phyloP scores from a whole-genome alignment of 805 yeast species.

The Wickerhamomyces queroliae region DNA sequence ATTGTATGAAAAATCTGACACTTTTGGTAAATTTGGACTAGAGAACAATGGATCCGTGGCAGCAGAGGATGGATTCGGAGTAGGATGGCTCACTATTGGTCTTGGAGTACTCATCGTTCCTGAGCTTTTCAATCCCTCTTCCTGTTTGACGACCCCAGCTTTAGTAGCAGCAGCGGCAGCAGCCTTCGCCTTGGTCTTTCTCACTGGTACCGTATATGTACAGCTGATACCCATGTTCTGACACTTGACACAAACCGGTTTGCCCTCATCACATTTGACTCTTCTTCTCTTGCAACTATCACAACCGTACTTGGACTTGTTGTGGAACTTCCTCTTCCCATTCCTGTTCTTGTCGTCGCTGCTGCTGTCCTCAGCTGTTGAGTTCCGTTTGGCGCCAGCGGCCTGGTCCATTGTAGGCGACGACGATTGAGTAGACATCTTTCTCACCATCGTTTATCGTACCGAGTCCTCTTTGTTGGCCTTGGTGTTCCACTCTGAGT shows the following conservation, averaged over 20 bases:
- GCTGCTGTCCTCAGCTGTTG: slow-evolving; percentile 17
- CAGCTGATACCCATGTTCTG: slow-evolving; percentile 74
- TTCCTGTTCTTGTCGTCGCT: slow-evolving; percentile 41
- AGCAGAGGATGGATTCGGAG: background rate
- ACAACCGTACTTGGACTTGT: slow-evolving; percentile 86
- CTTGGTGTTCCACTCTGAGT: background rate
- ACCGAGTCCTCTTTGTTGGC: too few relatives aligned
- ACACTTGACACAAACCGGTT: slow-evolving; percentile 79
- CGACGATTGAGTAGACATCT: background rate
- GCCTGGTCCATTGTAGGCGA: background rate
- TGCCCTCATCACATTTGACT: slow-evolving; percentile 87
- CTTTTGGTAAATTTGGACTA: background rate
- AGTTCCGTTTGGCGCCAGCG: background rate
- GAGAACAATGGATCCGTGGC: background rate
- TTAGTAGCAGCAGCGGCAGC: slow-evolving; percentile 2
- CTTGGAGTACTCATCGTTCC: too few relatives aligned
- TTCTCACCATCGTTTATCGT: too few relatives aligned
- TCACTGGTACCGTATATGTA: slow-evolving; percentile 40
- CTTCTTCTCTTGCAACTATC: slow-evolving; percentile 83
- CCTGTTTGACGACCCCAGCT: slow-evolving; percentile 1
- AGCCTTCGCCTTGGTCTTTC: slow-evolving; percentile 10
- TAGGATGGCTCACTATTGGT: too few relatives aligned
- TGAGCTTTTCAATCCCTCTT: too few relatives aligned
- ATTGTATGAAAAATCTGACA: background rate
- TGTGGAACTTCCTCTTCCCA: slow-evolving; percentile 83